These are phyloP conservation scores for Carpinus fangiana DNA, from an alignment of 306 rosid species.

Conservation along the genomic window DNA sequence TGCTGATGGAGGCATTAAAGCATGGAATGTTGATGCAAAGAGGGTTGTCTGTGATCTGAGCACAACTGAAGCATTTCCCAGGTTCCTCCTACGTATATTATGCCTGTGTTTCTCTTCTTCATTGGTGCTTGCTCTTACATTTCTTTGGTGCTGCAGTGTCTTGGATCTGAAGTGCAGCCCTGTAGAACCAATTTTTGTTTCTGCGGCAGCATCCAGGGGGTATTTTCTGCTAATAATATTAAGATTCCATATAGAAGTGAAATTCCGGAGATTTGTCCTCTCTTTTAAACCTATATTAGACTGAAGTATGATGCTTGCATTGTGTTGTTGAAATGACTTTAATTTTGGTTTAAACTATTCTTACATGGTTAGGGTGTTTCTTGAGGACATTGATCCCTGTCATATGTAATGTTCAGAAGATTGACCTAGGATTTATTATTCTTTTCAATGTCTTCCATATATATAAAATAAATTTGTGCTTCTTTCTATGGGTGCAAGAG, in stretches of 20 bases:
- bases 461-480: not conserved
- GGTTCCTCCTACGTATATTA: conserved; percentile 44
- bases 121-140: conserved; percentile 17
- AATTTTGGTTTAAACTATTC: not conserved
- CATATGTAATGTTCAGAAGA: not conserved
- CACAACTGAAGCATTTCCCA: conserved; percentile 78
- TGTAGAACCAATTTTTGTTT: conserved; percentile 88
- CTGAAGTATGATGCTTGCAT: conserved; percentile 10
- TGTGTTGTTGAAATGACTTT: conserved; percentile 9
- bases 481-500: conserved; percentile 15
- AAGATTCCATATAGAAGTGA: conserved; percentile 12
- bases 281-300: conserved; percentile 8
- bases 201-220: conserved; percentile 96
- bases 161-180: conserved; percentile 98
- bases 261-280: conserved; percentile 13
- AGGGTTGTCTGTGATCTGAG: conserved; percentile 96
- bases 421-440: conserved; percentile 7
- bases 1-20: conserved; percentile 86
- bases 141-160: conserved; percentile 54
- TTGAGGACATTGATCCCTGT: not conserved
- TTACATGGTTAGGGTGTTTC: not conserved
- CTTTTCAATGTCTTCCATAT: not conserved
- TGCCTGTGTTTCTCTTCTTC: conserved; percentile 21
- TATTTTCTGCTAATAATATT: conserved; percentile 32
- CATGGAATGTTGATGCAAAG: conserved; percentile 97